These are phyloP conservation scores for Strigomonas oncopelti DNA, from an alignment of 208 protist species.

Conservation along the genomic window DNA sequence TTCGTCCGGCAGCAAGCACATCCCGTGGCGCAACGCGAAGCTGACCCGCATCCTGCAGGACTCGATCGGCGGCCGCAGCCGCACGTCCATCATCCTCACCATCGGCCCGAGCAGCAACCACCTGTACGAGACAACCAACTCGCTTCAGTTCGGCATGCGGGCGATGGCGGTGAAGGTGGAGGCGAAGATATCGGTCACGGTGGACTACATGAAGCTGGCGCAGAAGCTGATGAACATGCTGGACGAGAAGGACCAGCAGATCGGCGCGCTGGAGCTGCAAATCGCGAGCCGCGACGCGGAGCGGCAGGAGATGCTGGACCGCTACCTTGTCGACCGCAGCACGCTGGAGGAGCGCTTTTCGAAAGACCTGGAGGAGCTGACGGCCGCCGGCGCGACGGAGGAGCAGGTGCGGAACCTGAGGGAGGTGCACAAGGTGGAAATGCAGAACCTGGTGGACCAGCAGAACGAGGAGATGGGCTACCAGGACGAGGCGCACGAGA, in stretches of 20 bases:
- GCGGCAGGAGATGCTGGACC: constrained; percentile 59
- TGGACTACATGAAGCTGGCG: constrained; percentile 83
- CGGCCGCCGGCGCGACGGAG: constrained; percentile 52
- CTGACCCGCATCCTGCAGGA: constrained; percentile 90
- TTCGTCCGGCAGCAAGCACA: constrained; percentile 61
- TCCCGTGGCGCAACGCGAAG: constrained; percentile 91
- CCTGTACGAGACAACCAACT: constrained; percentile 83
- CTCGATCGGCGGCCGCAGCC: constrained; percentile 87
- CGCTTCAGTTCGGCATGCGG: constrained; percentile 79
- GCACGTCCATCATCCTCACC: constrained; percentile 86
- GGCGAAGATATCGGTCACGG: constrained; percentile 69
- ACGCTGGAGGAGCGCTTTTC: constrained; percentile 57
- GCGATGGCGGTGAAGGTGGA: constrained; percentile 86
- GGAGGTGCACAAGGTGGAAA: constrained; percentile 75
- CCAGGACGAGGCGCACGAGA: constrained; percentile 75
- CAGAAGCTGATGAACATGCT: constrained; percentile 70
- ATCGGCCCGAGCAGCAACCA: constrained; percentile 83
- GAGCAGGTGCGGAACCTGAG: constrained; percentile 73
- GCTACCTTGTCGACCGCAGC: constrained; percentile 55
- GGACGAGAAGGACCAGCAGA: constrained; percentile 66
- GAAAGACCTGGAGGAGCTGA: constrained; percentile 55
- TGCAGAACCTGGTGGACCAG: constrained; percentile 82
- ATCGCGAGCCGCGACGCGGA: constrained; percentile 76
- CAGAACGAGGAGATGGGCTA: constrained; percentile 79
- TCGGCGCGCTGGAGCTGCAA: constrained; percentile 72